Percentiles rank a stretch among this genome's conserved stretches.
phyloP scores from a whole-genome alignment of 306 rosid species.

The Quillaja saponaria region DNA sequence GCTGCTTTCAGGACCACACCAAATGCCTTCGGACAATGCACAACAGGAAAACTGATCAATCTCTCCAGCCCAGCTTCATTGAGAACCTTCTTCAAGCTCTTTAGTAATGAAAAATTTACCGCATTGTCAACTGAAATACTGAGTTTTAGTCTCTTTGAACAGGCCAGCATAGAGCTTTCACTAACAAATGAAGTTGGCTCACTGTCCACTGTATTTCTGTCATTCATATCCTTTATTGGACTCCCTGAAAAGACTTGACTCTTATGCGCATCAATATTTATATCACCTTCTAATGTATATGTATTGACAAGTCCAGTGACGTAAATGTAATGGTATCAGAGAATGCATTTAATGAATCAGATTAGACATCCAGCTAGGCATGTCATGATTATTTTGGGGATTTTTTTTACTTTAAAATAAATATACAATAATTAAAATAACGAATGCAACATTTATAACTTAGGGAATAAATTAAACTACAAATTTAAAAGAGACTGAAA shows the following conservation, averaged over 20 bases:
- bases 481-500: too few relatives aligned
- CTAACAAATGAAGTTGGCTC: conserved; percentile 37
- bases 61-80: conserved; percentile 49
- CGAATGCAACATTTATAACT: too few relatives aligned
- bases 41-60: conserved; percentile 51
- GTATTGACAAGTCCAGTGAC: too few relatives aligned
- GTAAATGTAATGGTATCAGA: too few relatives aligned
- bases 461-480: too few relatives aligned
- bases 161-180: conserved; percentile 50
- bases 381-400: too few relatives aligned
- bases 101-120: conserved; percentile 26
- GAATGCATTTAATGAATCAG: too few relatives aligned
- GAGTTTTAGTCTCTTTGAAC: conserved; percentile 38
- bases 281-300: too few relatives aligned
- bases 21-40: conserved; percentile 58
- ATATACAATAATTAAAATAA: too few relatives aligned
- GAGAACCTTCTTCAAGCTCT: conserved; percentile 37
- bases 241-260: conserved; percentile 18
- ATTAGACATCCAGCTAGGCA: too few relatives aligned
- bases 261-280: background rate
- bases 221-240: background rate
- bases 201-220: conserved; percentile 9
- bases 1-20: conserved; percentile 53
- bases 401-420: too few relatives aligned
- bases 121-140: conserved; percentile 32